Evolutionary conservation across 768 basidiomycete genomes (phyloP).

Genomic region (Podaxis sp.): DNA sequence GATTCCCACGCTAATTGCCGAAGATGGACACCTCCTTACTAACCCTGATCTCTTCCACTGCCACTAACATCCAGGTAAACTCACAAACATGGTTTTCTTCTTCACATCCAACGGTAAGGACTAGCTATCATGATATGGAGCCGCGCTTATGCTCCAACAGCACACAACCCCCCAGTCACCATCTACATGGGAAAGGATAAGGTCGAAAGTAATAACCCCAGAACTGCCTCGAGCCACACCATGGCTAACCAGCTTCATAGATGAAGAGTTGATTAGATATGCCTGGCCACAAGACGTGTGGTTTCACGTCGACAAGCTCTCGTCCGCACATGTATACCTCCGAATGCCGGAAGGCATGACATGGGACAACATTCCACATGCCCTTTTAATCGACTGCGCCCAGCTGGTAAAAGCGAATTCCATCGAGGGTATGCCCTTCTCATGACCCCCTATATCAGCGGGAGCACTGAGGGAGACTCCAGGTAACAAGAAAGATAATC

Average conservation of each 20-base stretch:
- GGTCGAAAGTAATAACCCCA: constrained; percentile 70
- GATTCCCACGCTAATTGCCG: constrained; percentile 16
- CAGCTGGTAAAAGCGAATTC: constrained; percentile 98
- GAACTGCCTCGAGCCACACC: constrained; percentile 15
- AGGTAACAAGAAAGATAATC: constrained; percentile 96
- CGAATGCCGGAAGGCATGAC: constrained; percentile 77
- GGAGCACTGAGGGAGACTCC: neutral
- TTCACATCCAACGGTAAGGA: constrained; percentile 41
- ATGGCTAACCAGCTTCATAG: constrained; percentile 39
- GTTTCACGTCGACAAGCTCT: constrained; percentile 99
- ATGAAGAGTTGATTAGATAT: constrained; percentile 94
- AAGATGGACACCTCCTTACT: neutral
- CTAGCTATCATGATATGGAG: neutral
- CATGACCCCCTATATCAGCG: no score
- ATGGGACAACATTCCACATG: constrained; percentile 87
- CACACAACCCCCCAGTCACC: constrained; percentile 57
- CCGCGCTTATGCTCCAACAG: constrained; percentile 32
- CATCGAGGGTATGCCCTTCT: constrained; percentile 69
- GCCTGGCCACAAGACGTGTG: constrained; percentile 87
- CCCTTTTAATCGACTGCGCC: constrained; percentile 79
- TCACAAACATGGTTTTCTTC: constrained; percentile 47
- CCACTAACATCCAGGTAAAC: neutral
- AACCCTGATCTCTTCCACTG: constrained; percentile 4
- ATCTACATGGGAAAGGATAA: constrained; percentile 98
- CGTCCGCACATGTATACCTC: constrained; percentile 96